Conservation (phyloP, 345 rosid genomes). For the Hibiscus trionum region DNA sequence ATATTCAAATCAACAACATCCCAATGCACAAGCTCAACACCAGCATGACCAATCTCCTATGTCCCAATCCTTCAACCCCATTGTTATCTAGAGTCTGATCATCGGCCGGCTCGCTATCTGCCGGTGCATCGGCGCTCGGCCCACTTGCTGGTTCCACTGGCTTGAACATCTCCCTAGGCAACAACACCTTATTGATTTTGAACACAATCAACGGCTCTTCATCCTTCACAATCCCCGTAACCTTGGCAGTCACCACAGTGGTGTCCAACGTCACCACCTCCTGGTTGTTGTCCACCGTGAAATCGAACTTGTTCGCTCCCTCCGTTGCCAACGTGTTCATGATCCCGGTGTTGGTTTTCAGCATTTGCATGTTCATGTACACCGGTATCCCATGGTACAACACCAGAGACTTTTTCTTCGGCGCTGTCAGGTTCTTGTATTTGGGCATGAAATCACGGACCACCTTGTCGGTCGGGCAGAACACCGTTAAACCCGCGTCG, state of each 20-base stretch:
- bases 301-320: constrained; percentile 61
- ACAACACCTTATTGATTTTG: constrained; percentile 58
- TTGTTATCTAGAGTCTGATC: constrained; percentile 42
- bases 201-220: constrained; percentile 69
- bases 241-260: constrained; percentile 45
- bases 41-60: constrained; percentile 26
- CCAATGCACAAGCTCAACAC: constrained; percentile 38
- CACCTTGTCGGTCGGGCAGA: constrained; percentile 66
- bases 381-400: constrained; percentile 74
- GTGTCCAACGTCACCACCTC: constrained; percentile 68
- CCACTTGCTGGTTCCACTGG: constrained; percentile 34
- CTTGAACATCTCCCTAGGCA: constrained; percentile 75
- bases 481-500: constrained; percentile 83
- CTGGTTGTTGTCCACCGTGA: constrained; percentile 72
- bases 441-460: constrained; percentile 43
- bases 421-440: constrained; percentile 21
- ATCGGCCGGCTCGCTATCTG: constrained; percentile 19
- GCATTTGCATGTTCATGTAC: constrained; percentile 53
- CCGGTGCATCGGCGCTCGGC: constrained; percentile 53
- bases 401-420: constrained; percentile 56
- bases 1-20: constrained; percentile 24
- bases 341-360: constrained; percentile 71
- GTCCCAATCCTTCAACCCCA: constrained; percentile 31
- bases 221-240: constrained; percentile 59
- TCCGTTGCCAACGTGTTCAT: constrained; percentile 86